phyloP scores from a whole-genome alignment of 306 rosid species.

The Gastrolobium villosum region DNA sequence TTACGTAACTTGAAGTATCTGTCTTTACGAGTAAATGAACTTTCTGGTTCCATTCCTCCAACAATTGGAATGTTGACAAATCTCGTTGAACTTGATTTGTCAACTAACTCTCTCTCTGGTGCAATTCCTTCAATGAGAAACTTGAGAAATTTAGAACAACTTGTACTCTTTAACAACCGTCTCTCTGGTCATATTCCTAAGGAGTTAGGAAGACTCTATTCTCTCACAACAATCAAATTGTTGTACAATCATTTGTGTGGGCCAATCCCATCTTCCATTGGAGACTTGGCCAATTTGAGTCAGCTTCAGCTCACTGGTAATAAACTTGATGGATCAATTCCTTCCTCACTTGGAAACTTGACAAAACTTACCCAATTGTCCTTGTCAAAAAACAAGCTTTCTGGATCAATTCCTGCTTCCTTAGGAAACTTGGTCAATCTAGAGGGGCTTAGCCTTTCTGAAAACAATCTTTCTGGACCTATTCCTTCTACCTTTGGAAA shows the following conservation, averaged over 20 bases:
- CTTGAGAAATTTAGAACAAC: slow-evolving; percentile 27
- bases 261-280: slow-evolving; percentile 46
- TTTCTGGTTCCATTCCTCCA: slow-evolving; percentile 41
- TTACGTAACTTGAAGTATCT: slow-evolving; percentile 27
- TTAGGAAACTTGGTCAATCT: slow-evolving; percentile 50
- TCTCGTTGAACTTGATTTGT: slow-evolving; percentile 43
- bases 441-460: not conserved
- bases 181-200: slow-evolving; percentile 47
- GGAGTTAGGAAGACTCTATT: slow-evolving; percentile 39
- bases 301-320: slow-evolving; percentile 7
- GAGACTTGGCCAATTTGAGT: slow-evolving; percentile 42
- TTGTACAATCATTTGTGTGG: slow-evolving; percentile 13
- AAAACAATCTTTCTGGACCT: slow-evolving; percentile 39
- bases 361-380: slow-evolving; percentile 39
- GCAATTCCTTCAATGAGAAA: slow-evolving; percentile 47
- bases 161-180: slow-evolving; percentile 32
- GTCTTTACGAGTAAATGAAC: not conserved
- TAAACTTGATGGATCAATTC: slow-evolving; percentile 43
- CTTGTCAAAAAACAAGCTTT: not conserved
- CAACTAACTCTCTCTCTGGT: slow-evolving; percentile 37
- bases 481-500: slow-evolving; percentile 46
- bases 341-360: slow-evolving; percentile 51
- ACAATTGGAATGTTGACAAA: slow-evolving; percentile 44
- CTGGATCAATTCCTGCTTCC: slow-evolving; percentile 50
- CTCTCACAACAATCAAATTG: slow-evolving; percentile 33